These are phyloP conservation scores for Vigna hirtella DNA, from an alignment of 306 rosid species.

Conservation along the genomic window DNA sequence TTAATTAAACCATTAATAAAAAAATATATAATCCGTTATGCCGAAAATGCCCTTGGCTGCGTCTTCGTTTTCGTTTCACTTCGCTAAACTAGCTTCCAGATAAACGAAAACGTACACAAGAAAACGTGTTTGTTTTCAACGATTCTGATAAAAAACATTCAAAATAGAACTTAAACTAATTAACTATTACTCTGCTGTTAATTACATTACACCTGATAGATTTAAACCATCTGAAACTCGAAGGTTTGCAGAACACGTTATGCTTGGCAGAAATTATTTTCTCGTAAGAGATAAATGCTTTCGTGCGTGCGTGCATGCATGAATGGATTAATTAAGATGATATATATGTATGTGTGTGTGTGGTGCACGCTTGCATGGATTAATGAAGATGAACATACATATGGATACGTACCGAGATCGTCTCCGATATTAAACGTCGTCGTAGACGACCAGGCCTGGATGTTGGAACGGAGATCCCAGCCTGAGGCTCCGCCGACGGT, in stretches of 20 bases:
- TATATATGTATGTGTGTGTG: too few relatives aligned
- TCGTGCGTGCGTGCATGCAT: neutral
- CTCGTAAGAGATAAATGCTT: neutral
- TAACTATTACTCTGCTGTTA: neutral
- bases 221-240: slow-evolving; percentile 9
- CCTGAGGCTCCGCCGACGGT: slow-evolving; percentile 78
- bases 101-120: neutral
- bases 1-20: too few relatives aligned
- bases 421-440: slow-evolving; percentile 66
- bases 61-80: neutral
- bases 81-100: neutral
- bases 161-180: neutral
- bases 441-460: slow-evolving; percentile 63
- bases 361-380: neutral
- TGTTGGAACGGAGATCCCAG: slow-evolving; percentile 72
- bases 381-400: neutral
- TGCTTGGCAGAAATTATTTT: neutral
- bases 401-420: slow-evolving; percentile 55
- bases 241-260: neutral
- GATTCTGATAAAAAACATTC: slow-evolving; percentile 14
- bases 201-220: neutral
- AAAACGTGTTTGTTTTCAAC: neutral
- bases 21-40: neutral
- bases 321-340: too few relatives aligned
- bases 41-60: slow-evolving; percentile 14